phyloP scores from a whole-genome alignment of 768 basidiomycete genomes.

The Trametes punicea region DNA sequence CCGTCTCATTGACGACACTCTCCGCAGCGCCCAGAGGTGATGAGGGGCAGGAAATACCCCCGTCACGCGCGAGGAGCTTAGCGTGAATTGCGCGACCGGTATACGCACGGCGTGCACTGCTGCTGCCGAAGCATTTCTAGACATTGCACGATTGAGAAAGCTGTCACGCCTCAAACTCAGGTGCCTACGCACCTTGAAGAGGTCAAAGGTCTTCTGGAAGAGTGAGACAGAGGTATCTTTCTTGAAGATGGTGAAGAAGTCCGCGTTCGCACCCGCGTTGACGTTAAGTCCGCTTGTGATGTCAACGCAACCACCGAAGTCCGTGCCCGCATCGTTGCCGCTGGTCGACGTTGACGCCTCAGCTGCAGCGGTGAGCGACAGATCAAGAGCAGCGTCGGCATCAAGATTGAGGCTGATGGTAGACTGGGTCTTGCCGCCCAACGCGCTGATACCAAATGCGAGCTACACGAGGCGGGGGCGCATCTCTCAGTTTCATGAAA shows the following conservation, averaged over 20 bases:
- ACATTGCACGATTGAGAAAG: background rate
- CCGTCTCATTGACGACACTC: conserved; percentile 6
- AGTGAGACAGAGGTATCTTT: conserved; percentile 18
- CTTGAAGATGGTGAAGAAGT: conserved; percentile 25
- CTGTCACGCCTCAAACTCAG: background rate
- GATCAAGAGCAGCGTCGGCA: conserved; percentile 27
- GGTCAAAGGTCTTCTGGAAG: conserved; percentile 23
- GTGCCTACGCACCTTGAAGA: conserved; percentile 22
- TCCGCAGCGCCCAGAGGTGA: background rate
- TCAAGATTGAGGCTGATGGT: conserved; percentile 41
- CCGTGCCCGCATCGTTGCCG: conserved; percentile 12
- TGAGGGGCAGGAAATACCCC: background rate
- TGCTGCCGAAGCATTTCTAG: conserved; percentile 23
- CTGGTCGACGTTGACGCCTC: background rate
- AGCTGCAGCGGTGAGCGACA: conserved; percentile 23
- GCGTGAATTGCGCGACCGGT: conserved; percentile 5
- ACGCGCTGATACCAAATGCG: conserved; percentile 43
- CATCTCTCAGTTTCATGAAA: background rate
- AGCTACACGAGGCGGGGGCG: conserved; percentile 20
- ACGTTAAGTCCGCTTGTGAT: conserved; percentile 22
- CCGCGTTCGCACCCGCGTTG: conserved; percentile 22
- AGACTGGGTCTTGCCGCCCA: conserved; percentile 36
- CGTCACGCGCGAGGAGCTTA: background rate
- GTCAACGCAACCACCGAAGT: conserved; percentile 23
- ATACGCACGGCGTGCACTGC: conserved; percentile 10